Conservation (phyloP, 805 yeast species). For the Suhomyces tanzawaensis region DNA sequence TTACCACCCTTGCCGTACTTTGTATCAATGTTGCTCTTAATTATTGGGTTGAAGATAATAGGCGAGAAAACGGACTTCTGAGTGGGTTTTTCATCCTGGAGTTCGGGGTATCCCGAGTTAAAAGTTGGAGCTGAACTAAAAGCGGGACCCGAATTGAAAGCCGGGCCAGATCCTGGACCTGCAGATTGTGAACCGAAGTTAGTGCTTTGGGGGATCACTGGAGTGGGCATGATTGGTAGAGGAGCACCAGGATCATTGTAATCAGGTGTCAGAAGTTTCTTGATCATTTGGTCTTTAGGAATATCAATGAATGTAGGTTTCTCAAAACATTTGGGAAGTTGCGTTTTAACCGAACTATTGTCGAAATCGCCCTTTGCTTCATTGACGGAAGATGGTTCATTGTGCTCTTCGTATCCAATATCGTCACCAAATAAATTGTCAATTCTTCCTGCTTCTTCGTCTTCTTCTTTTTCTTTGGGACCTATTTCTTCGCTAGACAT, state of each 20-base stretch:
- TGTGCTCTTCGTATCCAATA: background rate
- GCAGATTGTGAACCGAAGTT: slow-evolving; percentile 13
- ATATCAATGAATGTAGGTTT: slow-evolving; percentile 40
- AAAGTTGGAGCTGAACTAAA: background rate
- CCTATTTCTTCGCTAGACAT: background rate
- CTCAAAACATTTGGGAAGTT: background rate
- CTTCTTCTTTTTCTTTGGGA: slow-evolving; percentile 8
- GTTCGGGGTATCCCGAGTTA: background rate
- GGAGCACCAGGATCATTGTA: slow-evolving; percentile 87
- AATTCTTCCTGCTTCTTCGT: slow-evolving; percentile 6
- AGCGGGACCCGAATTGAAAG: background rate
- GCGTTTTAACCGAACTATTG: background rate
- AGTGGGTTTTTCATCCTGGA: slow-evolving; percentile 1
- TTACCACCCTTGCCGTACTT: slow-evolving; percentile 91
- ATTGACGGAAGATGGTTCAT: background rate
- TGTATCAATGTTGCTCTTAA: slow-evolving; percentile 72
- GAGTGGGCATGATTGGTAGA: slow-evolving; percentile 54
- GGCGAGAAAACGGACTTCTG: slow-evolving; percentile 75
- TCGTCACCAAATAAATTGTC: background rate
- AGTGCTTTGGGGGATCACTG: slow-evolving; percentile 34
- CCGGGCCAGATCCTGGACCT: background rate
- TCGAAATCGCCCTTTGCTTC: background rate
- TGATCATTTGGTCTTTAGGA: slow-evolving; percentile 54
- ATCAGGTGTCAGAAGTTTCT: slow-evolving; percentile 43
- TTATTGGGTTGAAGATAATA: slow-evolving; percentile 74